Percentiles rank a stretch among this genome's conserved stretches.
These are phyloP conservation scores for Pneumocystis sp. DNA, from an alignment of 1,139 yeast species.

Conservation along the genomic window DNA sequence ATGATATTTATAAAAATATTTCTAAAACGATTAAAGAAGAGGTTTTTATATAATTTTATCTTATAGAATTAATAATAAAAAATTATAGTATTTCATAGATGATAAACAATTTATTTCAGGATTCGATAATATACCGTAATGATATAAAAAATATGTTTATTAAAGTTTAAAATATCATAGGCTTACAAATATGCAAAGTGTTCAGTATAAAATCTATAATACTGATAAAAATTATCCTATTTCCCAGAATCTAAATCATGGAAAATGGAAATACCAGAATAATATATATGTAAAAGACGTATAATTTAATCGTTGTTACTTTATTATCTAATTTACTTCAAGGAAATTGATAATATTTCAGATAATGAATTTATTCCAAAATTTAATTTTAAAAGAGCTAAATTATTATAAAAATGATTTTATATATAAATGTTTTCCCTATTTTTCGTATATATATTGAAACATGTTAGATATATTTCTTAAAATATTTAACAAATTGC, in stretches of 20 bases:
- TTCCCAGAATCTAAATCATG: neutral
- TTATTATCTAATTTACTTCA: neutral
- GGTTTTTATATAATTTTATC: neutral
- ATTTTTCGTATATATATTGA: neutral
- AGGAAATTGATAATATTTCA: neutral
- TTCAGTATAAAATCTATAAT: neutral
- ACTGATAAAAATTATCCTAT: neutral
- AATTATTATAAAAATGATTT: neutral
- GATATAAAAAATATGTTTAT: neutral
- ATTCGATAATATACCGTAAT: neutral
- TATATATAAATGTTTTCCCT: neutral
- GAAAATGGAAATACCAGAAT: neutral
- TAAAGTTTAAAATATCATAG: neutral
- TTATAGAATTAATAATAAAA: neutral
- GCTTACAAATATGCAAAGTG: neutral
- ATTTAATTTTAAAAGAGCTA: neutral
- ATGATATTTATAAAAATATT: neutral
- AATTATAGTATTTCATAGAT: neutral
- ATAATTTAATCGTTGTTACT: neutral
- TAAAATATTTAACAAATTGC: neutral
- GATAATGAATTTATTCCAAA: neutral
- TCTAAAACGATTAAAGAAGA: neutral
- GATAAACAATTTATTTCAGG: neutral
- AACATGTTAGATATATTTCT: neutral
- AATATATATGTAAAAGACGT: neutral